phyloP scores from a whole-genome alignment of 1,139 yeast species.

The Sugiyamaella sp. region DNA sequence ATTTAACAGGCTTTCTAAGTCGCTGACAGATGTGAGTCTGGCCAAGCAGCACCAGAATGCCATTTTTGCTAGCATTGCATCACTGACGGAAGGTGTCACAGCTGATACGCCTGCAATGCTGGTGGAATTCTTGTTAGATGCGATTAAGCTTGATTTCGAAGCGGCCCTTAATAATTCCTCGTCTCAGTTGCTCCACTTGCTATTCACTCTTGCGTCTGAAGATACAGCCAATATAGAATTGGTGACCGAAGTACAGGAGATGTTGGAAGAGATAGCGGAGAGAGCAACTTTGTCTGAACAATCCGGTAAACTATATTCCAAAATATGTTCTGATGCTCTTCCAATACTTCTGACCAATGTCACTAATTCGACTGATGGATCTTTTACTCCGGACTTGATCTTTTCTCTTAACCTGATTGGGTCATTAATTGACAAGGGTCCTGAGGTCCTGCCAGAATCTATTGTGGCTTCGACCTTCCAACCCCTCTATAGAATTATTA shows the following conservation, averaged over 20 bases:
- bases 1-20: slow-evolving; percentile 26
- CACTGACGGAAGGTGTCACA: slow-evolving; percentile 64
- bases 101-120: slow-evolving; percentile 81
- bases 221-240: slow-evolving; percentile 77
- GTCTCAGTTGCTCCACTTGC: slow-evolving; percentile 54
- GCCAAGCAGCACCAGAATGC: slow-evolving; percentile 27
- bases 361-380: slow-evolving; percentile 35
- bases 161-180: slow-evolving; percentile 46
- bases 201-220: slow-evolving; percentile 66
- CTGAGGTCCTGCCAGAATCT: slow-evolving; percentile 51
- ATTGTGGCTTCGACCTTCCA: slow-evolving; percentile 58
- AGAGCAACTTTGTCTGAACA: slow-evolving; percentile 48
- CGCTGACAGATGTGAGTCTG: slow-evolving; percentile 21
- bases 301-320: slow-evolving; percentile 38
- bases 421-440: slow-evolving; percentile 54
- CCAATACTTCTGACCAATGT: slow-evolving; percentile 40
- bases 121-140: slow-evolving; percentile 67
- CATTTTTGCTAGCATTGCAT: slow-evolving; percentile 46
- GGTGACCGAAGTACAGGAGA: slow-evolving; percentile 59
- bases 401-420: slow-evolving; percentile 69
- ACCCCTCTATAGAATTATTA: slow-evolving; percentile 54
- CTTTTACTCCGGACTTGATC: slow-evolving; percentile 55
- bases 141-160: slow-evolving; percentile 52
- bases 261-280: slow-evolving; percentile 60
- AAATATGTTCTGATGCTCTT: slow-evolving; percentile 54